Evolutionary conservation across 2,329 filamentous ascomycete genomes (phyloP).

Genomic region (Fusarium sublunatum): DNA sequence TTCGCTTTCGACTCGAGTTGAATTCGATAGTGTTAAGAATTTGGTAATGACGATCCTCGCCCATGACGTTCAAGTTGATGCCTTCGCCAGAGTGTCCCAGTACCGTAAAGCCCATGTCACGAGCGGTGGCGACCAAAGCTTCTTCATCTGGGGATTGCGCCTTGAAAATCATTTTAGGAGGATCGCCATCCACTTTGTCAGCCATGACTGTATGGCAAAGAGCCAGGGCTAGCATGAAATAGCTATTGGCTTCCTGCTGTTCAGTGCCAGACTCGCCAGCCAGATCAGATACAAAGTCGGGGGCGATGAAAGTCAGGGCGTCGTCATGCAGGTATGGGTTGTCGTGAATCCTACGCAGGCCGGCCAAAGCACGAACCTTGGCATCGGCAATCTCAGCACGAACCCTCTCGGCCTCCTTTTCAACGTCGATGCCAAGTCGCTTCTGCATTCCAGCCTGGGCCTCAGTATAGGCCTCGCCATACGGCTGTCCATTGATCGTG

Average conservation of each 20-base stretch:
- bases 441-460: constrained; percentile 97
- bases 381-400: constrained; percentile 82
- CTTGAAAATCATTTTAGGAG: constrained; percentile 92
- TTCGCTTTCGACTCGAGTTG: constrained; percentile 95
- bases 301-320: constrained; percentile 89
- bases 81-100: constrained; percentile 83
- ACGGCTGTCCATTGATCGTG: constrained; percentile 94
- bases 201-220: constrained; percentile 98
- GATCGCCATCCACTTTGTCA: constrained; percentile 88
- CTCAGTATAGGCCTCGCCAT: constrained; percentile 97
- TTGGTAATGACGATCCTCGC: constrained; percentile 84
- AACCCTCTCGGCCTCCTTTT: constrained; percentile 79
- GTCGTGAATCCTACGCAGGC: constrained; percentile 80
- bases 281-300: constrained; percentile 87
- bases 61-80: constrained; percentile 87
- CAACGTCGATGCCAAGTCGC: constrained; percentile 86
- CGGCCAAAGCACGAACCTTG: constrained; percentile 76
- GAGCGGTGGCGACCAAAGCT: constrained; percentile 90
- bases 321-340: constrained; percentile 94
- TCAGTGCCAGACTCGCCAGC: constrained; percentile 79
- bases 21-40: constrained; percentile 97
- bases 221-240: constrained; percentile 94
- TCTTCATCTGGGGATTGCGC: constrained; percentile 98
- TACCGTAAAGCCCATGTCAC: constrained; percentile 95
- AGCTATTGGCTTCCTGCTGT: constrained; percentile 81